Evolutionary conservation across 768 basidiomycete species (phyloP).

Genomic region (Termitomyces sp.): DNA sequence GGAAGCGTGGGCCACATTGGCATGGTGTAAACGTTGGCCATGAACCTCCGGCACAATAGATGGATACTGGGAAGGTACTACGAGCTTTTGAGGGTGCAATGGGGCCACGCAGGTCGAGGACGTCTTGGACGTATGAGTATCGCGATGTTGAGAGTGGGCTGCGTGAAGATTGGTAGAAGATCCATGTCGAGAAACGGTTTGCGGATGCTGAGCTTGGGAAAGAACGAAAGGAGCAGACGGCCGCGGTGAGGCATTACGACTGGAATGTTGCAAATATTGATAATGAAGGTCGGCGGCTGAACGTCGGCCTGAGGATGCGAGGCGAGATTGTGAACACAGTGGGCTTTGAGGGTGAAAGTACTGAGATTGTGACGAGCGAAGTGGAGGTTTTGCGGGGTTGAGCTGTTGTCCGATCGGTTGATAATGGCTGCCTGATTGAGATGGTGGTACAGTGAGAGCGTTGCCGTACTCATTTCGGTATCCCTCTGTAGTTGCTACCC

Average conservation of each 20-base stretch:
- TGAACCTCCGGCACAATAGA: not conserved
- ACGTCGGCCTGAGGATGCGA: not conserved
- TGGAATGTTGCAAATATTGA: not conserved
- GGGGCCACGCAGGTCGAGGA: not conserved
- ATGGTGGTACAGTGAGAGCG: constrained; percentile 5
- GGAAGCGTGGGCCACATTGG: not conserved
- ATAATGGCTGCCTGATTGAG: not conserved
- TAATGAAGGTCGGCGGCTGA: not conserved
- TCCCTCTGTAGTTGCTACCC: constrained; percentile 33
- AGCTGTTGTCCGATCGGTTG: not conserved
- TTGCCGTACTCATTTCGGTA: constrained; percentile 14
- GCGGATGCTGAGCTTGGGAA: not conserved
- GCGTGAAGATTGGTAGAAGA: not conserved
- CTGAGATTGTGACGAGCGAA: constrained; percentile 3
- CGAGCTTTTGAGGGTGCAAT: not conserved
- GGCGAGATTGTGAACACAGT: not conserved
- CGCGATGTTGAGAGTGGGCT: not conserved
- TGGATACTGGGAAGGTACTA: not conserved
- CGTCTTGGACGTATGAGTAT: not conserved
- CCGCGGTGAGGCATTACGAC: not conserved
- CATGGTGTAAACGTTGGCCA: not conserved
- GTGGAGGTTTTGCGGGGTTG: not conserved
- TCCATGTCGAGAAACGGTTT: not conserved
- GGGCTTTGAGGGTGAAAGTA: not conserved
- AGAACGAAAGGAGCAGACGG: not conserved